Evolutionary conservation across 176 grass and related monocot genomes (phyloP), one percentile per base, ranked within the genome.

Genomic region (Thinopyrum elongatum): DNA sequence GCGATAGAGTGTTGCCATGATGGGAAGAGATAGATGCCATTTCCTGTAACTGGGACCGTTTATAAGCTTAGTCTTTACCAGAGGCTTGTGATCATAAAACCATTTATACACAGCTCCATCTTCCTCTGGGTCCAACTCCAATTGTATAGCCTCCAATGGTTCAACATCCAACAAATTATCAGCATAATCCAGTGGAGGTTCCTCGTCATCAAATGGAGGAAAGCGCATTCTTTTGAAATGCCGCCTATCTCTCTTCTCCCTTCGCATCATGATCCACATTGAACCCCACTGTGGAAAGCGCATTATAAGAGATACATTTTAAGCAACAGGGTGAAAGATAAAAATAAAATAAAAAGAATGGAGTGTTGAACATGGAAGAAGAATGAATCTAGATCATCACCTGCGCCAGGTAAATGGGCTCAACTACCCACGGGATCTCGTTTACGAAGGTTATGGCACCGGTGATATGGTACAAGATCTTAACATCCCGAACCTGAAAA

Each of bases 211-310:
- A 91, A 98, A 98, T 81, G 97, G 97, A 85, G 97, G 97, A 86
- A 98, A 98, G 7, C 97, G 88, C 97, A 98, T 98, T 91, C 97
- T 92, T 91, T 98, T 98, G 66, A 98, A 98, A 87, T 98, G 97
- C 0, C 96, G 76, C 29, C 93, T 90, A 79, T 98, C 96, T 88
- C 96, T 91, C 76, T 98, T 98, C 82, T 98, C 96, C 78, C 93
- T 89, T 15, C 92, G 81, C 96, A 98, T 98, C 96, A 98, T 98
- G 88, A 98, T 98, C 96, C 96, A 98, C 96, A 98, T 95, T 49
- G 96, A 94, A 61, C 93, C 96, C 96, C 96, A 98, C 93, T 98
- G 83, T 29, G 17, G 31, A 93, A 85, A 87, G 46, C 64, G 65
- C 53, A 74, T 82, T 22, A 72, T 60, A 65, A 62, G n/a, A 57